A percentile compares a stretch with the other conserved stretches of the same genome.
phyloP scores from a whole-genome alignment of 1,284 basidiomycete species.

The Ustilago curta region DNA sequence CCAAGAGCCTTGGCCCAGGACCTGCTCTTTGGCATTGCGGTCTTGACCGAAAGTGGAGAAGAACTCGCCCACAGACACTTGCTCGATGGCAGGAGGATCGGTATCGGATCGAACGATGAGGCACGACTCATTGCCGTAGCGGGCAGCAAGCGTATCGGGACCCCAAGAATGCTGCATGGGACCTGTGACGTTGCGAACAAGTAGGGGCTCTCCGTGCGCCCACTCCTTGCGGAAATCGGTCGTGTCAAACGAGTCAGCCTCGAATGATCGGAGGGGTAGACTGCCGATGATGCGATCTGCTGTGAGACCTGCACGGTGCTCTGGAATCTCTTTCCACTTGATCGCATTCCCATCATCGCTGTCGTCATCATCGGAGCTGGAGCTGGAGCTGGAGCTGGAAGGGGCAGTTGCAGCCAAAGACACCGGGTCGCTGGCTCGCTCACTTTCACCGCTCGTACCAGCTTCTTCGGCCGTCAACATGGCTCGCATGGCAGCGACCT shows the following conservation, averaged over 20 bases:
- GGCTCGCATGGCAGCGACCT: constrained; percentile 76
- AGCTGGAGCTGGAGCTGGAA: background rate
- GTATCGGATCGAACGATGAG: constrained; percentile 71
- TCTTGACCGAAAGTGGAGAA: constrained; percentile 83
- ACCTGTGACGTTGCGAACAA: constrained; percentile 47
- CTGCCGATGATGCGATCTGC: constrained; percentile 35
- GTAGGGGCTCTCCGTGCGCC: constrained; percentile 53
- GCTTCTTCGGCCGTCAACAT: constrained; percentile 39
- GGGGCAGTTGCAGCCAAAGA: background rate
- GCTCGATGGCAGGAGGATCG: constrained; percentile 76
- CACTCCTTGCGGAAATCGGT: constrained; percentile 36
- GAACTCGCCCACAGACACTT: constrained; percentile 78
- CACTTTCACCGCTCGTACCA: background rate
- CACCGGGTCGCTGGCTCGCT: background rate
- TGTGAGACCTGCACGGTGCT: constrained; percentile 20
- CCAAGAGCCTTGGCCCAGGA: constrained; percentile 71
- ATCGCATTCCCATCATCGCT: constrained; percentile 2
- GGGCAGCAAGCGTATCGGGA: constrained; percentile 78
- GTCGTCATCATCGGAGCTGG: background rate
- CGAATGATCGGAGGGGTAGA: constrained; percentile 23
- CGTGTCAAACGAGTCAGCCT: constrained; percentile 17
- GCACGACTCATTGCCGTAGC: constrained; percentile 77
- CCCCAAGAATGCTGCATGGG: constrained; percentile 74
- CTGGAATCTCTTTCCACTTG: constrained; percentile 19
- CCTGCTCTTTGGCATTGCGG: constrained; percentile 71